Evolutionary conservation across 176 grass and related monocot genomes (phyloP).

Genomic region (Oryza meridionalis): DNA sequence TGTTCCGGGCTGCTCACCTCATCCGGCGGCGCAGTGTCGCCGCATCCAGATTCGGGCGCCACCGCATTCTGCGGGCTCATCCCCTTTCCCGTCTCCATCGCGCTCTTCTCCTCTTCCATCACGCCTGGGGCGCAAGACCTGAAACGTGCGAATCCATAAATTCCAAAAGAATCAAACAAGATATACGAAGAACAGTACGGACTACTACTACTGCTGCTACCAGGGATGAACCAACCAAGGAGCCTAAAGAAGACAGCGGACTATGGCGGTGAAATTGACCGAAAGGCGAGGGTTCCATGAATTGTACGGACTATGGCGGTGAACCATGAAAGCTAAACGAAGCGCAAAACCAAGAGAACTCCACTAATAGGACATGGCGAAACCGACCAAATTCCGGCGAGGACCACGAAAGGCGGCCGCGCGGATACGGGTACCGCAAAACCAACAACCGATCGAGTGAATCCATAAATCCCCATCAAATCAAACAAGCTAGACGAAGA

Average conservation of each 20-base stretch:
- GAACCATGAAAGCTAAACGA: background rate
- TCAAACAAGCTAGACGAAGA: too few species aligned
- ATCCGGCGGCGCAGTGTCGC: background rate
- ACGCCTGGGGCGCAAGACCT: conserved; percentile 15
- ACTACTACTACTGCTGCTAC: too few species aligned
- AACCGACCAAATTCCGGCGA: background rate
- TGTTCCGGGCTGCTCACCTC: too few species aligned
- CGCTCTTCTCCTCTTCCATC: conserved; percentile 41
- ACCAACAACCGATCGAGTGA: too few species aligned
- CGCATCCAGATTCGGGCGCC: background rate
- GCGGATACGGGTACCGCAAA: too few species aligned
- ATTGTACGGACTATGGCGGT: background rate
- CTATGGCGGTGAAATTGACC: too few species aligned
- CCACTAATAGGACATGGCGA: background rate
- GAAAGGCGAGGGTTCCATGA: background rate
- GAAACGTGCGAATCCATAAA: background rate
- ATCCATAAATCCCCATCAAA: too few species aligned
- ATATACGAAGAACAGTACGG: background rate
- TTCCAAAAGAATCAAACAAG: background rate
- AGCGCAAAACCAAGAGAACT: background rate
- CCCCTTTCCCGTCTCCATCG: background rate
- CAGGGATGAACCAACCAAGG: too few species aligned
- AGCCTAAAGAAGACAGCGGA: too few species aligned
- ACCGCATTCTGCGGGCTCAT: conserved; percentile 22
- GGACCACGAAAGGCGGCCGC: too few species aligned